A percentile compares a stretch with the other conserved stretches of the same genome.
Conservation (phyloP, 2,329 filamentous ascomycete genomes). For the Colletotrichum sp. region DNA sequence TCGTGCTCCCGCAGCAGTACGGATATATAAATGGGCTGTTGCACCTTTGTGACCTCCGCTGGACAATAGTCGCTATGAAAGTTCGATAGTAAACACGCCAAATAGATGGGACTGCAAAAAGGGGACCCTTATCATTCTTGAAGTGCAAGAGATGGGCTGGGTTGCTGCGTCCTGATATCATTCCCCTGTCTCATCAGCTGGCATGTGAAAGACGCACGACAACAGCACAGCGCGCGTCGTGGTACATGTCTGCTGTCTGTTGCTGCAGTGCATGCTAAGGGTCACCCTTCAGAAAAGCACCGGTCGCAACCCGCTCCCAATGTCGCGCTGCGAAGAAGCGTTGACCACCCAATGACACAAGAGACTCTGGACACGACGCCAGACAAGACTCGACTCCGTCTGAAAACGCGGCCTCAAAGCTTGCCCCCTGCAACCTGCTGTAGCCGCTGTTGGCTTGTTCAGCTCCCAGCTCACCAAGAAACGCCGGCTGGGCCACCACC, state of each 20-base stretch:
- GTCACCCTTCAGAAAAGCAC: background rate
- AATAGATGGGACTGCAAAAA: background rate
- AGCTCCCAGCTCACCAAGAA: background rate
- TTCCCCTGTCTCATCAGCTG: background rate
- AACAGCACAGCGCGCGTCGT: background rate
- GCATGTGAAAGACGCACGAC: constrained; percentile 7
- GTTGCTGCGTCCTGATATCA: background rate
- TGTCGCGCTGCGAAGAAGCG: background rate
- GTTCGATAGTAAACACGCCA: background rate
- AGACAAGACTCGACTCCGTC: background rate
- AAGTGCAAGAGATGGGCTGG: background rate
- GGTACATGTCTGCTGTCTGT: background rate
- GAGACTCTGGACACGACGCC: background rate
- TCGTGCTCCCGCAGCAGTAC: background rate
- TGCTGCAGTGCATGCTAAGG: background rate
- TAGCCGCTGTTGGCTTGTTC: background rate
- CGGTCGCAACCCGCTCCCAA: background rate
- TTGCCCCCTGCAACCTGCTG: background rate
- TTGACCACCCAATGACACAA: background rate
- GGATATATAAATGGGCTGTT: background rate
- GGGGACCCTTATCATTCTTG: background rate
- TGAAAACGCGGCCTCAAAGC: background rate
- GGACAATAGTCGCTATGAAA: fast-evolving
- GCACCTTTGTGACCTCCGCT: background rate
- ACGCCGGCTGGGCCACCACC: background rate